These are phyloP conservation scores for Grosmannia huntii DNA, from an alignment of 2,329 filamentous ascomycete species.

Conservation along the genomic window DNA sequence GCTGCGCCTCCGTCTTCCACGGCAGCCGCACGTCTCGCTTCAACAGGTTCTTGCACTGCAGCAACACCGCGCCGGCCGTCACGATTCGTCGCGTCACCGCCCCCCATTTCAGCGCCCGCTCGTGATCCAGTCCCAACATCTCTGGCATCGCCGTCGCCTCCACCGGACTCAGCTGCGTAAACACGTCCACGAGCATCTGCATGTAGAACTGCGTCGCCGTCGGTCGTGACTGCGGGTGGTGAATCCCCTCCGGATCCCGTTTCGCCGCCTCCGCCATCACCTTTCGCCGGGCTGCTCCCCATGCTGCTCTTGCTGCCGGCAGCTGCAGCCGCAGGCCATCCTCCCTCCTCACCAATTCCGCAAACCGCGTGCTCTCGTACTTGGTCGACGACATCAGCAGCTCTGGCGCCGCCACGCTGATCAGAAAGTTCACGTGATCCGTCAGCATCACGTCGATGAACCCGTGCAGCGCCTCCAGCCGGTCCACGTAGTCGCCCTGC, in stretches of 20 bases:
- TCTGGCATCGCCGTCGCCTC: conserved; percentile 48
- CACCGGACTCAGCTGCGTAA: conserved; percentile 48
- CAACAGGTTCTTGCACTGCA: conserved; percentile 72
- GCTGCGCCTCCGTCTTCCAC: conserved; percentile 62
- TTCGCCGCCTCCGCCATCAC: conserved; percentile 52
- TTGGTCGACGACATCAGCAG: conserved; percentile 57
- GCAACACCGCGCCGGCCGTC: conserved; percentile 58
- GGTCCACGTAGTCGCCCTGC: conserved; percentile 56
- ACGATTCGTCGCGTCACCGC: conserved; percentile 51
- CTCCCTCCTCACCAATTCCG: conserved; percentile 44
- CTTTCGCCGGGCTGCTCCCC: conserved; percentile 51
- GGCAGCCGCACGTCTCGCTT: conserved; percentile 67
- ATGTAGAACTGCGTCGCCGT: conserved; percentile 60
- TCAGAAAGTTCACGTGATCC: conserved; percentile 71
- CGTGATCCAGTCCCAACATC: conserved; percentile 57
- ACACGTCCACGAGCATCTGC: conserved; percentile 62
- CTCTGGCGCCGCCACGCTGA: conserved; percentile 57
- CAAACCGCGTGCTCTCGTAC: conserved; percentile 65
- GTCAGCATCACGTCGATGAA: conserved; percentile 68
- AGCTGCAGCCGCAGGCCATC: conserved; percentile 27
- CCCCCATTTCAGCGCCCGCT: conserved; percentile 47
- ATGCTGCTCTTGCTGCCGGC: conserved; percentile 49
- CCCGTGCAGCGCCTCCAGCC: conserved; percentile 60
- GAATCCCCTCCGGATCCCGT: conserved; percentile 56
- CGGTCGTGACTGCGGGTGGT: conserved; percentile 47